Evolutionary conservation across 139 green algal genomes (phyloP).

Genomic region (Eudorina sp.): DNA sequence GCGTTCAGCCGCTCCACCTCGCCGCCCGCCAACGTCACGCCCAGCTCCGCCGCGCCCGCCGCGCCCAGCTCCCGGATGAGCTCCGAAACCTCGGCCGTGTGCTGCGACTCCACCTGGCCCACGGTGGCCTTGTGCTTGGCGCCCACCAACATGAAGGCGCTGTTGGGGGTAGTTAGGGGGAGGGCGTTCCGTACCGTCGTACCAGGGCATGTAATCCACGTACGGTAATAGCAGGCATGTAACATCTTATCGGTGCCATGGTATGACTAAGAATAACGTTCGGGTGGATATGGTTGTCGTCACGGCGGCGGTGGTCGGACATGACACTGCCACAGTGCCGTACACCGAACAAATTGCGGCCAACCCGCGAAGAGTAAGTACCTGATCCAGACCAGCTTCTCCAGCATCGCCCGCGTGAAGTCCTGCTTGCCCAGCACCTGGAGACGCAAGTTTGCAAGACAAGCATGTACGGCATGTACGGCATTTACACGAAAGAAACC

Average conservation of each 20-base stretch:
- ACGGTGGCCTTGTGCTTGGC: slow-evolving; percentile 84
- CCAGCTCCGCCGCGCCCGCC: slow-evolving; percentile 75
- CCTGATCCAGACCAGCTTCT: slow-evolving; percentile 99
- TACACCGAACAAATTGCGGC: not conserved
- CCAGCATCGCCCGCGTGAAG: slow-evolving; percentile 93
- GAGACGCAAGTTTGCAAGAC: too few species aligned
- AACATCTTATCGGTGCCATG: too few species aligned
- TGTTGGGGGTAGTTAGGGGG: too few species aligned
- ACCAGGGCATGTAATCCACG: too few species aligned
- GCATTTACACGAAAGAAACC: not conserved
- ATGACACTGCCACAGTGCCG: not conserved
- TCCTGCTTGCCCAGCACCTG: slow-evolving; percentile 76
- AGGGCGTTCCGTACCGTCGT: too few species aligned
- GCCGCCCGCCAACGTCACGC: slow-evolving; percentile 69
- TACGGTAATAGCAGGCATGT: too few species aligned
- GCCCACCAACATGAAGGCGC: slow-evolving; percentile 96
- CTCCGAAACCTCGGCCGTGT: slow-evolving; percentile 76
- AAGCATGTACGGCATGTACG: not conserved
- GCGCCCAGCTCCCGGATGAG: slow-evolving; percentile 91
- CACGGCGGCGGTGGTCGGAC: too few species aligned
- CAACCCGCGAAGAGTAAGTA: slow-evolving; percentile 26
- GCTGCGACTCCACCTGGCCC: slow-evolving; percentile 87
- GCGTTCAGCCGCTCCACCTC: slow-evolving; percentile 85
- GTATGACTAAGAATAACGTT: too few species aligned
- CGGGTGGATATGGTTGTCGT: too few species aligned